A percentile compares a stretch with the other conserved stretches of the same genome.
These are phyloP conservation scores for Trametes cinnabarina DNA, from an alignment of 768 basidiomycete species.

Conservation along the genomic window DNA sequence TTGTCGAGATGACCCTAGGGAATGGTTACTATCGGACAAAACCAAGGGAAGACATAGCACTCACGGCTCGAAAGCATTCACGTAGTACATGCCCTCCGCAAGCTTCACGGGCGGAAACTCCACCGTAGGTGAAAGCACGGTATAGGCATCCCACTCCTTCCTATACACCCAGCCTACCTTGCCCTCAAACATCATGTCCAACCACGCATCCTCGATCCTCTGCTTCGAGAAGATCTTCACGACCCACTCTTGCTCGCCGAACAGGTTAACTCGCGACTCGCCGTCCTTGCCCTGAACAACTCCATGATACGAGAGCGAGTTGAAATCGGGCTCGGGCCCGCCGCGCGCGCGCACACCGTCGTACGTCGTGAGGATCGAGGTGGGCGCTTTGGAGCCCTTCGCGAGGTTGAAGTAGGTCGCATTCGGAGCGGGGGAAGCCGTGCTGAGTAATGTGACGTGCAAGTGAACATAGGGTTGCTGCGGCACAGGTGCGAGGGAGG, in stretches of 20 bases:
- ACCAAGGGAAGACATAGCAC: constrained; percentile 30
- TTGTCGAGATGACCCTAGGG: constrained; percentile 78
- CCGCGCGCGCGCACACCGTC: constrained; percentile 53
- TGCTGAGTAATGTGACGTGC: constrained; percentile 88
- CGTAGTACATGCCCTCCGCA: constrained; percentile 80
- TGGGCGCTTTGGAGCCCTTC: constrained; percentile 46
- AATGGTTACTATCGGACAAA: constrained; percentile 4
- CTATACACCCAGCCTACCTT: constrained; percentile 78
- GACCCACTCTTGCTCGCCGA: constrained; percentile 48
- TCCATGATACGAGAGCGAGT: constrained; percentile 81
- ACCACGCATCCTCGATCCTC: constrained; percentile 64
- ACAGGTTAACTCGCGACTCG: constrained; percentile 39
- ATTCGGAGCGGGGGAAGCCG: constrained; percentile 58
- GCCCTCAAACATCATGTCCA: constrained; percentile 59
- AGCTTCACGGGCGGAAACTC: constrained; percentile 78
- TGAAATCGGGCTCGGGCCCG: constrained; percentile 63
- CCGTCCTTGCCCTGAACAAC: constrained; percentile 36
- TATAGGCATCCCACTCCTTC: constrained; percentile 88
- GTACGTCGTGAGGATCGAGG: constrained; percentile 70
- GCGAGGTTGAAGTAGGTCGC: constrained; percentile 68
- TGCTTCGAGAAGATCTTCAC: constrained; percentile 88
- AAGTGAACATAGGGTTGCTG: constrained; percentile 77
- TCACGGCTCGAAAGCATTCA: constrained; percentile 89
- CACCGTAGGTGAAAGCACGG: constrained; percentile 62
- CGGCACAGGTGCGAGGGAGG: constrained; percentile 53